phyloP scores from a whole-genome alignment of 371 early-diverging fungal species.

The Apophysomyces sp. region DNA sequence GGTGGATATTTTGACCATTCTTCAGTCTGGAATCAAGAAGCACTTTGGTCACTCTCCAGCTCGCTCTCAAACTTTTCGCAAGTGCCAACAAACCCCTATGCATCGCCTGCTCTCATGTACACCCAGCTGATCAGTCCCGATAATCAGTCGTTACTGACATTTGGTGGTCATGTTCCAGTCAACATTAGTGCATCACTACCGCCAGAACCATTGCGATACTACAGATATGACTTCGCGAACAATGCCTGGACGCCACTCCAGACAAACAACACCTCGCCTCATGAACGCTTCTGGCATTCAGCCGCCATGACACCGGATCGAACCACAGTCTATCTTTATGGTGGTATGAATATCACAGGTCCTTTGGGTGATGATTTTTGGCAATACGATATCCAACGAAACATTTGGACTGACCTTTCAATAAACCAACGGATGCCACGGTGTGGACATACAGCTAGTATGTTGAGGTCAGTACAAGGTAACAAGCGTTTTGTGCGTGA shows the following conservation, averaged over 20 bases:
- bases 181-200: constrained; percentile 3
- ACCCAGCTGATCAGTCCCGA: constrained; percentile 11
- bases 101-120: constrained; percentile 30
- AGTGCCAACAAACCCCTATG: constrained; percentile 26
- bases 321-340: constrained; percentile 17
- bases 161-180: constrained; percentile 32
- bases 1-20: constrained; percentile 31
- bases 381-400: constrained; percentile 15
- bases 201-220: constrained; percentile 29
- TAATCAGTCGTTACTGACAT: constrained; percentile 11
- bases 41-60: constrained; percentile 22
- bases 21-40: constrained; percentile 33
- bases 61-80: constrained; percentile 11
- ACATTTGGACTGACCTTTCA: constrained; percentile 16
- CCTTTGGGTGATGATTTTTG: constrained; percentile 22
- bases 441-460: constrained; percentile 36
- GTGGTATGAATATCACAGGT: constrained; percentile 31
- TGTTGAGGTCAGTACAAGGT: constrained; percentile 19
- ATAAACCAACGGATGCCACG: constrained; percentile 2
- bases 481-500: not conserved
- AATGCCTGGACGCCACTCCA: constrained; percentile 29
- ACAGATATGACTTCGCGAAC: constrained; percentile 10
- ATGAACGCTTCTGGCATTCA: constrained; percentile 35
- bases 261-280: constrained; percentile 13
- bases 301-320: not conserved